Percentiles rank a stretch among this genome's conserved stretches.
phyloP scores from a whole-genome alignment of 192 early-diverging fungal genomes.

The Gryganskiella cystojenkinii region DNA sequence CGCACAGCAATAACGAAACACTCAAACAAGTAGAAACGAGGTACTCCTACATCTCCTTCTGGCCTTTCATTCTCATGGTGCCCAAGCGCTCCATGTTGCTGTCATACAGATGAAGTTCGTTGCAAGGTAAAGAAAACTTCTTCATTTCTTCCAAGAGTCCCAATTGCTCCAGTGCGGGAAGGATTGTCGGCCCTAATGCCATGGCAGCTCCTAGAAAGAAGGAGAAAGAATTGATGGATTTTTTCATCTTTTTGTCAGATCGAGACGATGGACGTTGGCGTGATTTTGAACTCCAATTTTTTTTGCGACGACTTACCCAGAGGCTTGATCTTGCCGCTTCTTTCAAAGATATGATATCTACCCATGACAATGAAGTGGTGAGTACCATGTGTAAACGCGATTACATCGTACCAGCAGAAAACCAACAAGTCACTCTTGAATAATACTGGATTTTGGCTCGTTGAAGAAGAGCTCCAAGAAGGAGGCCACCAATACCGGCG shows the following conservation, averaged over 20 bases:
- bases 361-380: no score
- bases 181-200: slow-evolving; percentile 23
- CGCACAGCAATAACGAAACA: neutral
- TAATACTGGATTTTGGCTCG: no score
- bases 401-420: no score
- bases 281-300: no score
- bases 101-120: neutral
- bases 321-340: no score
- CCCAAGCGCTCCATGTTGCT: slow-evolving; percentile 10
- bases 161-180: slow-evolving; percentile 22
- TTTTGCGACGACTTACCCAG: no score
- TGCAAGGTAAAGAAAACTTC: slow-evolving; percentile 1
- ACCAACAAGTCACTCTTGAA: no score
- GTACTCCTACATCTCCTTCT: slow-evolving; percentile 9
- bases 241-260: slow-evolving; percentile 28
- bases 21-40: neutral
- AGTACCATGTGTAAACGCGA: no score
- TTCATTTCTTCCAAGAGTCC: slow-evolving; percentile 15
- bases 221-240: neutral
- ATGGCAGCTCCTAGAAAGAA: slow-evolving; percentile 14
- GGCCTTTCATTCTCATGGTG: neutral
- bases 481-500: no score
- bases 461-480: no score
- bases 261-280: slow-evolving; percentile 6
- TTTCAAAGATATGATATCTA: no score